Evolutionary conservation across 306 rosid species (phyloP), one percentile per base, ranked within the genome.

Genomic region (Prosopis cineraria): DNA sequence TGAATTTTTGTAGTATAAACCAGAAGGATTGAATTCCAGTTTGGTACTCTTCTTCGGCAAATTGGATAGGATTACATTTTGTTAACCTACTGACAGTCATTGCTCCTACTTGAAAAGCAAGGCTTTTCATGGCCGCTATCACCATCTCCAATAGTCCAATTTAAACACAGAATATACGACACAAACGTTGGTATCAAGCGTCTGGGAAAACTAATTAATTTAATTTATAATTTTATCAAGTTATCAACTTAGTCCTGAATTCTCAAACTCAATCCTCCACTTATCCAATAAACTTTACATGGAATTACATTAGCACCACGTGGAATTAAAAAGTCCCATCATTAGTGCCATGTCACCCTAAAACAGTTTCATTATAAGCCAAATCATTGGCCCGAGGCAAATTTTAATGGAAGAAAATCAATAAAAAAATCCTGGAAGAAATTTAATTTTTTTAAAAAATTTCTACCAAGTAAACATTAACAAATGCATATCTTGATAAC

Each of bases 401-500:
- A 22, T 53, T 22, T 53, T 3, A 2, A 52, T 34, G 31, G 24
- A 37, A 60, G 6, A 56, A 48, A 9, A 10, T 4, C n/a, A n/a
- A n/a, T n/a, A n/a, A 4, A 20, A 53, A 64, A 79, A 80, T 74
- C n/a, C n/a, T n/a, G n/a, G 37, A 34, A 44, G 33, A 24, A 14
- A 19, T 3, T 70, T 59, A 14, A 59, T 47, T 44, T 30, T 24
- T 60, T 25, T 11, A 14, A 29, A 10, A 16, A 40, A 58, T 40
- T 67, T 68, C 29, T n/a, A n/a, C n/a, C n/a, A n/a, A n/a, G n/a
- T n/a, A n/a, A n/a, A n/a, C n/a, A n/a, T n/a, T n/a, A n/a, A n/a
- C n/a, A n/a, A n/a, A n/a, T n/a, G n/a, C n/a, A n/a, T n/a, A n/a
- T n/a, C n/a, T n/a, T 16, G 63, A 47, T 31, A 17, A 53, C 9